Base-by-base conservation (phyloP, 208 protist genomes). In the Tritrichomonas foetus region DNA sequence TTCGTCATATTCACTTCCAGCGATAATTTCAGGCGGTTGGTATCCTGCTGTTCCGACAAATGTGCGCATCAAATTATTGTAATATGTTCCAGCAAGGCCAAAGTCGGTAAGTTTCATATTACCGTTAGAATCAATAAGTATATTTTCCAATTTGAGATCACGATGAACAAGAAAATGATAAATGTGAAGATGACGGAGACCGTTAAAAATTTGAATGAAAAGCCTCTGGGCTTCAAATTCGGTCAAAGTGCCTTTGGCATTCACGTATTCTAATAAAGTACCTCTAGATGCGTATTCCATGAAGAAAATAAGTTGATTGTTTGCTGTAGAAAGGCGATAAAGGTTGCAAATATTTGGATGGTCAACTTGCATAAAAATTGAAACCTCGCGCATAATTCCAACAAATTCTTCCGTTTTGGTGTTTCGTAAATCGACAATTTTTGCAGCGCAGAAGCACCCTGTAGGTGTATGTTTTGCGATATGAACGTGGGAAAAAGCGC, bases 41-140 rank as follows among this genome's bases (percentile, higher is more conserved):
- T 95, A 95, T 2, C 94, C 94, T 3, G 94, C 39, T 44, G 94
- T 95, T 33, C 94, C 94, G 14, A 82, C 93, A 33, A 66, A 94
- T 53, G 72, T 50, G 3, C 80, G 1, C 33, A 94, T 50, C 36
- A 39, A 49, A 55, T 69, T 93, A 39, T 30, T 39, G 13, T 66
- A 57, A 69, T 16, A 69, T 27, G 49, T 66, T 33, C 27, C 41
- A 41, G 44, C 33, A 55, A 78, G 55, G 14, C 92, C 53, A 93
- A 93, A 78, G 25, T 72, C 50, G 20, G 33, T 55, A 55, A 72
- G 22, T 78, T 69, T 55, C 9, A 78, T 30, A 27, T 69, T 93
- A 3, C 64, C 8, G 11, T 93, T 61, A 0, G 55, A 69, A 33
- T 72, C 92, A 93, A 78, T 22, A 36, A 93, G 16, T 33, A 61